Conservation (phyloP, 2,329 filamentous ascomycete genomes). For the Pleomassaria siparia region DNA sequence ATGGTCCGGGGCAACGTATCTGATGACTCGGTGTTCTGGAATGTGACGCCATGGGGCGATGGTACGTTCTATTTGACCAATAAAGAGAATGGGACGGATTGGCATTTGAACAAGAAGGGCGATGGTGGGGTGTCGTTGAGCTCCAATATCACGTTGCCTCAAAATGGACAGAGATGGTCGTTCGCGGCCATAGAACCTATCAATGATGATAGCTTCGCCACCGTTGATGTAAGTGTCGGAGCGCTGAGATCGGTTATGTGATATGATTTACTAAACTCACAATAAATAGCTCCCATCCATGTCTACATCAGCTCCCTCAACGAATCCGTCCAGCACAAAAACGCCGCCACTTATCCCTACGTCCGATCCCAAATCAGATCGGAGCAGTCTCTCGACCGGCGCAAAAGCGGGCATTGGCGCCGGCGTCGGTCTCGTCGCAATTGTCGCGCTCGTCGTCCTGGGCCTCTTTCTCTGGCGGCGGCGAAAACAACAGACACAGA, state of each 20-base stretch:
- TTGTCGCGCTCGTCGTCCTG: conserved; percentile 68
- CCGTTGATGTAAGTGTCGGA: conserved; percentile 48
- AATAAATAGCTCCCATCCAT: not conserved
- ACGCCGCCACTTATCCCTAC: conserved; percentile 1
- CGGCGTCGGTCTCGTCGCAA: conserved; percentile 13
- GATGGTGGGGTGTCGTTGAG: conserved; percentile 12
- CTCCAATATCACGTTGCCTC: conserved; percentile 18
- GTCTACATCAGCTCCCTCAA: conserved; percentile 2
- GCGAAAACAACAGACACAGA: conserved; percentile 13
- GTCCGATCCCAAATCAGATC: conserved; percentile 1
- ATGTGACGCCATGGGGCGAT: conserved; percentile 21
- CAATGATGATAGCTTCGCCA: conserved; percentile 16
- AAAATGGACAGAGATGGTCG: conserved; percentile 15
- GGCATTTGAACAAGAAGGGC: conserved; percentile 14
- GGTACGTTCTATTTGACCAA: conserved; percentile 22
- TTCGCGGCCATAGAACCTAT: conserved; percentile 16
- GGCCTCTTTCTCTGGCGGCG: conserved; percentile 38
- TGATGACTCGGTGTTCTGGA: conserved; percentile 25
- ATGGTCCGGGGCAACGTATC: conserved; percentile 21
- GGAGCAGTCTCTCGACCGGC: conserved; percentile 19
- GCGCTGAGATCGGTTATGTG: too few species aligned
- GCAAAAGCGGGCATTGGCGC: conserved; percentile 24
- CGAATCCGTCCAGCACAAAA: conserved; percentile 22
- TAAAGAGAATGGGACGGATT: conserved; percentile 17
- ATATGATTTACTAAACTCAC: too few species aligned